These are phyloP conservation scores for Heracleum sosnowskyi DNA, from an alignment of 129 eudicot species.

Conservation along the genomic window DNA sequence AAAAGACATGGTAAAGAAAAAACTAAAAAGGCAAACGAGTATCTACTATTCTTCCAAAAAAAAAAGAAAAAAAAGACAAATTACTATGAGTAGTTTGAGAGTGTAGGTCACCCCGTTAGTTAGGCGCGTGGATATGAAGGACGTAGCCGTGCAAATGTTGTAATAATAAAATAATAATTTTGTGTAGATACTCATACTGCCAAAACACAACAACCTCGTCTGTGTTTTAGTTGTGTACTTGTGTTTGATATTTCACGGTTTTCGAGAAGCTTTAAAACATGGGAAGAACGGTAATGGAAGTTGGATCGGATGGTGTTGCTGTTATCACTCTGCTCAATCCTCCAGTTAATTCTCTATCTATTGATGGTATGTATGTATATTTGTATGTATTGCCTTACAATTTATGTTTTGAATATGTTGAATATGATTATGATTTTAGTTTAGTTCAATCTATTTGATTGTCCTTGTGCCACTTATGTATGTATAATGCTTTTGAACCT, in stretches of 20 bases:
- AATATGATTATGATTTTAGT: too few relatives aligned
- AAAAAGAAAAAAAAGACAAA: neutral
- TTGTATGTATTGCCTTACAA: too few relatives aligned
- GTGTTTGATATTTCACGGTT: neutral
- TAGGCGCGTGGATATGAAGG: neutral
- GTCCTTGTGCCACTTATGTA: too few relatives aligned
- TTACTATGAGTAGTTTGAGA: neutral
- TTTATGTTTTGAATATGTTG: too few relatives aligned
- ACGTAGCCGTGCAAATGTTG: neutral
- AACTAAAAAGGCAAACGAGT: neutral
- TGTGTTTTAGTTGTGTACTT: neutral
- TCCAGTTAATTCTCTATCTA: conserved; percentile 92
- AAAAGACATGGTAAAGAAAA: neutral
- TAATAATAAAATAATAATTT: neutral
- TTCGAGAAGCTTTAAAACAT: neutral
- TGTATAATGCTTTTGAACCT: neutral
- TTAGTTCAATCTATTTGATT: too few relatives aligned
- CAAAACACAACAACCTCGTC: neutral
- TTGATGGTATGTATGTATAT: conserved; percentile 50
- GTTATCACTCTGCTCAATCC: conserved; percentile 89
- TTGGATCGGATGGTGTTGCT: conserved; percentile 93
- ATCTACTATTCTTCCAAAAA: too few relatives aligned
- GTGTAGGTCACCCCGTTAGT: neutral
- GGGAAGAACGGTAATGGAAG: conserved; percentile 71
- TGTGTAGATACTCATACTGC: neutral